These are phyloP conservation scores for Fusarium drepaniforme DNA, from an alignment of 2,329 filamentous ascomycete genomes.

Conservation along the genomic window DNA sequence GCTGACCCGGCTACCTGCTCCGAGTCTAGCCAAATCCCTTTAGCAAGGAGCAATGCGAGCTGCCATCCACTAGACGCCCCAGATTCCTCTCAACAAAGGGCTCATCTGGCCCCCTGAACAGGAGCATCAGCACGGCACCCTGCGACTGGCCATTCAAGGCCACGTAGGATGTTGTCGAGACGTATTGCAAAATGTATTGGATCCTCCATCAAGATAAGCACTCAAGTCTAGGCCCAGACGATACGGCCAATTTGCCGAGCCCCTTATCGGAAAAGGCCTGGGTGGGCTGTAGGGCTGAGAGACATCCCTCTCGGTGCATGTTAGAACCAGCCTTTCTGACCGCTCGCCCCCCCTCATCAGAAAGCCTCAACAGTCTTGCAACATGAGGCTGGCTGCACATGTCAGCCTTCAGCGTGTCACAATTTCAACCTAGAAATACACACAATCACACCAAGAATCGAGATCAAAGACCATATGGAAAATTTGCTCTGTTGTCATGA, in stretches of 20 bases:
- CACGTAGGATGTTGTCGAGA: not conserved
- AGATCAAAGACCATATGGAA: conserved; percentile 20
- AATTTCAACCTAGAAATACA: not conserved
- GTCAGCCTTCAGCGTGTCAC: conserved; percentile 11
- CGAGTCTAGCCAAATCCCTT: conserved; percentile 24
- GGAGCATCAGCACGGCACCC: not conserved
- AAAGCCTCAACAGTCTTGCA: conserved; percentile 17
- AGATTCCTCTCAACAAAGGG: conserved; percentile 7
- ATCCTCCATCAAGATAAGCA: not conserved
- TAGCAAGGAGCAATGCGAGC: conserved; percentile 6
- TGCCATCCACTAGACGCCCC: conserved; percentile 19
- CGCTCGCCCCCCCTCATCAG: conserved; percentile 30
- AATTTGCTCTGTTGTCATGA: conserved; percentile 38
- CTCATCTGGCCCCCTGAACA: conserved; percentile 26
- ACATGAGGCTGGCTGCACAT: not conserved
- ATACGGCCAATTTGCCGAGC: not conserved
- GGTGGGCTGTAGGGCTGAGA: conserved; percentile 42
- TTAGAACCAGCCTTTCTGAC: conserved; percentile 26
- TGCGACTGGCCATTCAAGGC: conserved; percentile 9
- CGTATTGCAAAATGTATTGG: not conserved
- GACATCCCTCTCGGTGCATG: conserved; percentile 12
- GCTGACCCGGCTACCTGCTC: conserved; percentile 30
- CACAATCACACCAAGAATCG: conserved; percentile 7
- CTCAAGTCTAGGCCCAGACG: not conserved
- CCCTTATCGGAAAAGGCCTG: conserved; percentile 9